A percentile compares a stretch with the other conserved stretches of the same genome.
phyloP scores from a whole-genome alignment of 1,284 basidiomycete species.

The Apiotrichum laibachii region DNA sequence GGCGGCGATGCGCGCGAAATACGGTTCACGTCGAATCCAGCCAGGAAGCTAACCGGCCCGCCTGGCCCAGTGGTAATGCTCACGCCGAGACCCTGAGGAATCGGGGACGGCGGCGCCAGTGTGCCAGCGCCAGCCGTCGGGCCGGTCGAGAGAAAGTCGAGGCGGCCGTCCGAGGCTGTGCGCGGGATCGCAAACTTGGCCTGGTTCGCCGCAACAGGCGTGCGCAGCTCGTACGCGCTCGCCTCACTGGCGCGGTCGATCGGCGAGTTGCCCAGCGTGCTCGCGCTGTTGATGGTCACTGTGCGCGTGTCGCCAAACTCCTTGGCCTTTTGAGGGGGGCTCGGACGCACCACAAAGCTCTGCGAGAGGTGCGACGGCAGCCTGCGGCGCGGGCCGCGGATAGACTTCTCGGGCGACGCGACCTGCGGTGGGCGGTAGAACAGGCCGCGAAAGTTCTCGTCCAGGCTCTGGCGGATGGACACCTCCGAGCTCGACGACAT shows the following conservation, averaged over 20 bases:
- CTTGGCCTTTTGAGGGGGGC: too few species aligned
- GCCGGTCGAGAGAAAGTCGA: neutral
- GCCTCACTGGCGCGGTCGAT: too few species aligned
- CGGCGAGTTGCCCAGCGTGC: neutral
- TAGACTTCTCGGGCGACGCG: slow-evolving; percentile 5
- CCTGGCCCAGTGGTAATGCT: neutral
- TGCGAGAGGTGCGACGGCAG: neutral
- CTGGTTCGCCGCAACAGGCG: too few species aligned
- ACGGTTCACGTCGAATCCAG: neutral
- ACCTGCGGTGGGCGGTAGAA: slow-evolving; percentile 46
- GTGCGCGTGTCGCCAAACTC: neutral
- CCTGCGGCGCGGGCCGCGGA: neutral
- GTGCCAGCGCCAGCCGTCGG: neutral
- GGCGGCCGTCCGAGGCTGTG: neutral
- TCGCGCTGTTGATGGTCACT: neutral
- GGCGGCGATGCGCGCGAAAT: neutral
- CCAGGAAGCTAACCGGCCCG: neutral
- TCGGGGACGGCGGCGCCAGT: neutral
- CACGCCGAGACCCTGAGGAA: neutral
- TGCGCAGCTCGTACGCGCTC: too few species aligned
- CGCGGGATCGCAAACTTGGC: too few species aligned
- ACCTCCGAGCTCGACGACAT: slow-evolving; percentile 16
- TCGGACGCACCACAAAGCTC: neutral
- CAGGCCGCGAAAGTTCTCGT: slow-evolving; percentile 30
- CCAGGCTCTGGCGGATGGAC: slow-evolving; percentile 17